Evolutionary conservation across 768 basidiomycete genomes (phyloP).

Genomic region (Coprinopsis cinerea): DNA sequence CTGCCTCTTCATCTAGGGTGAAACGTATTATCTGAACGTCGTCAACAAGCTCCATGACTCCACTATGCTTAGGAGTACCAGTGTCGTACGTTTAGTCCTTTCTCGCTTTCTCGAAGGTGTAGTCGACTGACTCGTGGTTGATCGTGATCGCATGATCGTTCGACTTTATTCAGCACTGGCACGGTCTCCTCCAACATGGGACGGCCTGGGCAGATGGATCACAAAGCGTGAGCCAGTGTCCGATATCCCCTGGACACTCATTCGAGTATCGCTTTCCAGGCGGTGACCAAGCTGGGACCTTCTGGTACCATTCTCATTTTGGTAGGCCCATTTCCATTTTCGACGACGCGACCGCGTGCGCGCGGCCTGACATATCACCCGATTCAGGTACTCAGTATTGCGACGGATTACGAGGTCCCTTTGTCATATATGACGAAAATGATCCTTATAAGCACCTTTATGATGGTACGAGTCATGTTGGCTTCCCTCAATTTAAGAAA

Average conservation of each 20-base stretch:
- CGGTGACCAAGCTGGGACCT: conserved; percentile 33
- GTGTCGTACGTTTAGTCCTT: conserved; percentile 31
- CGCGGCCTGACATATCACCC: too few relatives aligned
- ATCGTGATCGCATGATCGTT: too few relatives aligned
- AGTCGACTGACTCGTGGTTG: too few relatives aligned
- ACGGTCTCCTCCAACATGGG: conserved; percentile 31
- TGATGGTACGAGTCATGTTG: conserved; percentile 13
- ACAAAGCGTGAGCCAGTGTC: conserved; percentile 33
- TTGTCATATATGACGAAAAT: conserved; percentile 27
- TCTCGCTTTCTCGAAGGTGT: too few relatives aligned
- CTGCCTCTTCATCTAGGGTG: conserved; percentile 21
- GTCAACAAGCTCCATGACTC: conserved; percentile 38
- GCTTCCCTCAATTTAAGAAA: neutral
- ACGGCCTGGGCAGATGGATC: conserved; percentile 35
- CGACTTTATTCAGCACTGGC: too few relatives aligned
- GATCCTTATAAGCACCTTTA: conserved; percentile 20
- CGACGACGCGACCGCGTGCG: neutral
- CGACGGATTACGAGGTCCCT: conserved; percentile 38
- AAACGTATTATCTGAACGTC: conserved; percentile 39
- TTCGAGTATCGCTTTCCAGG: conserved; percentile 32
- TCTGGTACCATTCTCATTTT: conserved; percentile 31
- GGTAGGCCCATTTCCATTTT: conserved; percentile 4
- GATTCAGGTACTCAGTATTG: conserved; percentile 33
- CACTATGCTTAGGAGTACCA: conserved; percentile 41
- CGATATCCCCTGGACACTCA: conserved; percentile 29